Evolutionary conservation across 106 monocot genomes (phyloP), one percentile per base, ranked within the genome.

Genomic region (Vanilla planifolia): DNA sequence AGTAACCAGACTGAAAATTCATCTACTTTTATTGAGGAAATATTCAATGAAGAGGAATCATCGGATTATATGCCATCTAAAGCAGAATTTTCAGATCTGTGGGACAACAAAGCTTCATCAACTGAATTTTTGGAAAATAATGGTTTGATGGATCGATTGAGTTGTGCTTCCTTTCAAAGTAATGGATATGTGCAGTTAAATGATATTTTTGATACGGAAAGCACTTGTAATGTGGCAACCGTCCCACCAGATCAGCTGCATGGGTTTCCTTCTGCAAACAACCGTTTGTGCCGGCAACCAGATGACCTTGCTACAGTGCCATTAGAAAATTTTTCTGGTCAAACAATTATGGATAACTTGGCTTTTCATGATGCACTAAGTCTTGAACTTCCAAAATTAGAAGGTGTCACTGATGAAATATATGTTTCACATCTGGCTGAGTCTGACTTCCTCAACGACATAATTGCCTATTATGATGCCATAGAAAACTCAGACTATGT

Each of bases 1-100:
- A 29, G 53, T 36, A 57, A 21, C 57, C 33, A 21, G 13, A 20
- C 57, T 8, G 57, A 57, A 57, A 35, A 57, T 57, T 35, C 57
- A 6, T 35, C 57, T 20, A 57, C 10, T 21, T 57, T 35, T 21
- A 10, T 57, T 0, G 57, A 57, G 6, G 57, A 57, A n/a, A 36
- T 57, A 28, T 57, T 57, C 2, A 57, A 36, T 0, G 28, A 15
- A 33, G 20, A 17, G 17, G 17, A 35, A 34, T 35, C 35, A 20
- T 33, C 35, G 17, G 57, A 33, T 36, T 33, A 57, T 57, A 21
- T 20, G 35, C 28, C 21, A 34, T 3, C 8, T 19, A 35, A 21
- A 19, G 57, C 35, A 20, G 35, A 57, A 34, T 57, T 34, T 57
- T 35, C 17, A 8, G 33, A n/a, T n/a, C 10, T 57, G 8, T 28